Evolutionary conservation across 2,329 filamentous ascomycete species (phyloP), one percentile per base, ranked within the genome.

Genomic region (Beauveria medogensis): DNA sequence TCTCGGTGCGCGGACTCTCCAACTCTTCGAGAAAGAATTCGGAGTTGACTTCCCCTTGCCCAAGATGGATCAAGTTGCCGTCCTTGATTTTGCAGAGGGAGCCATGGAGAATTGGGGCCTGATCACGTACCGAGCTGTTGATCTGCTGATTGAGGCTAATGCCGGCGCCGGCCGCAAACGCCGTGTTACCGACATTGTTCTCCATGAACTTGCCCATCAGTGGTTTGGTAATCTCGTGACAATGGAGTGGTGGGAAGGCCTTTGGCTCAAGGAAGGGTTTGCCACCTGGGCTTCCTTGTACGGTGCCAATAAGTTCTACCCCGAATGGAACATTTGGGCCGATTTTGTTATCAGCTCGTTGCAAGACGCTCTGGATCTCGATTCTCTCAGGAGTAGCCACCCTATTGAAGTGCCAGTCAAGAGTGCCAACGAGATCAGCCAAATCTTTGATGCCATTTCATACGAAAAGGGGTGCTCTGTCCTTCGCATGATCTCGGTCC

Each of bases 41-140:
- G 90, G 90, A 66, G 92, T 86, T 72, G 80, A 89, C 34, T 97
- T 95, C 71, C 70, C 70, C 14, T 64, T 72, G 18, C 69, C 70
- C 22, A 72, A 72, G 64, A 72, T 72, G 70, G 70, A 72, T 63
- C 95, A 96, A 88, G 87, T 96, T 67, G 92, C 93, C 46, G 92
- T 97, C 70, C 93, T 93, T 18, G 93, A 97, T 72, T 97, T 97
- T 73, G 91, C 91, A 55, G 91, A 91, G 55, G 93, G 93, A 64
- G 93, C 93, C 63, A 97, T 97, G 92, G 92, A 97, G 81, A 97
- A 97, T 74, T 97, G 93, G 93, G 93, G 93, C 71, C 79, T 97
- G 56, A 87, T 97, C 67, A 97, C 93, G 4, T 97, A 97, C 78
- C 89, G 93, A 65, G 89, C 96, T 22, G 92, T 97, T 37, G 73